Base-by-base conservation (phyloP, 2,329 filamentous ascomycete species). In the Volutella citrinella region DNA sequence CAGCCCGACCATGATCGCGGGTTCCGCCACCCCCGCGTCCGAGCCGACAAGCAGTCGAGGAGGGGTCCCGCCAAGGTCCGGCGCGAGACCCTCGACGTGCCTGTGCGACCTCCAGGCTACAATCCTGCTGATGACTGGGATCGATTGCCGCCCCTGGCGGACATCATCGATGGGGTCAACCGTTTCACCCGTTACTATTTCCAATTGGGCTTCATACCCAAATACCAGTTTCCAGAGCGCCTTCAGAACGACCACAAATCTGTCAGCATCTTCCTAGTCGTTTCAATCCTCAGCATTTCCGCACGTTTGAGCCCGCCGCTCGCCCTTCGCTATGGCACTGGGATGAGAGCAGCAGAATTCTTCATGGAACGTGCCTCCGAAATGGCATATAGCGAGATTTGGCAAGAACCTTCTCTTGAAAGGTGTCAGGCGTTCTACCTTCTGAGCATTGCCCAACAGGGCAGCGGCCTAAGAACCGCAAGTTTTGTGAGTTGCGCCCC, bases 391-490 rank as follows among this genome's bases (percentile, higher is more conserved):
- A 55, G 57, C 16, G 72, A 77, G 45, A 55, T 78, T 14, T 78
- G 78, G 46, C 59, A 66, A 23, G 66, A 69, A 33, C 69, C 74
- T 1, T 74, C 67, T 0, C 50, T 80, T 13, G 72, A 78, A 46
- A 63, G 69, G 24, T 78, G 73, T 32, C 76, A 80, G 52, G 74
- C 68, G 2, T 79, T 79, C 40, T 78, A 78, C 43, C 56, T 80
- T 5, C 57, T 80, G 12, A 76, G 73, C 46, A 70, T 80, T 34
- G 74, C 75, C 5, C 74, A 80, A 43, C 75, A 78, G 48, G 74
- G 74, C 11, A 75, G 69, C 32, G 75, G 72, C 0, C 58, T 71
- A 42, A 69, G 65, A 24, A 72, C 74, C 31, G 64, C 61, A 33
- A 78, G 75, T 53, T 74, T 72, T 44, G 74, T 77, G 52, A 49